A percentile compares a stretch with the other conserved stretches of the same genome.
Conservation (phyloP, 768 basidiomycete genomes). For the Mycena galopus region DNA sequence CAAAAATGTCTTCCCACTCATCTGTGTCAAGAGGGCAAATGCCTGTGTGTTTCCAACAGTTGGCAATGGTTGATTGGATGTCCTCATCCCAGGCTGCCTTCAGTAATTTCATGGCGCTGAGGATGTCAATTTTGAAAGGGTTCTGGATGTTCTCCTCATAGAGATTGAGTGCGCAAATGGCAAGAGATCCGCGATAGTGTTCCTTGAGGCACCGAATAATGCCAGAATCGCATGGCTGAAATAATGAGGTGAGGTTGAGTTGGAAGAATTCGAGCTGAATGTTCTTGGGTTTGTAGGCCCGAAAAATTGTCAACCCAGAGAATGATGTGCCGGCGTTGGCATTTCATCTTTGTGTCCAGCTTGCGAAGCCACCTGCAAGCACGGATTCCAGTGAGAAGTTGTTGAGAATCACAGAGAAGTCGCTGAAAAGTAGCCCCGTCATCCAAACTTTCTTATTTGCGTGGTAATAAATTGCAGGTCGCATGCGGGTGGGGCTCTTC, state of each 20-base stretch:
- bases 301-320: neutral
- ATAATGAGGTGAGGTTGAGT: neutral
- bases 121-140: too few species aligned
- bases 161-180: neutral
- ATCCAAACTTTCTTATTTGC: too few species aligned
- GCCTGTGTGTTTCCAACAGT: neutral
- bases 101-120: neutral
- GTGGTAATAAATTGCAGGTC: neutral
- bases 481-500: neutral
- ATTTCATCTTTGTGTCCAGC: neutral
- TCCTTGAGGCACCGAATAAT: neutral
- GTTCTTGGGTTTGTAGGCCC: neutral
- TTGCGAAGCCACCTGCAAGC: neutral
- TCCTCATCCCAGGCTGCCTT: neutral
- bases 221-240: neutral
- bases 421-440: neutral
- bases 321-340: neutral
- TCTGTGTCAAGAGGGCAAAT: neutral
- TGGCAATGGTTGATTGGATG: neutral
- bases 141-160: neutral
- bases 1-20: neutral
- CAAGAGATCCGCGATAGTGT: neutral
- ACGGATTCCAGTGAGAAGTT: neutral
- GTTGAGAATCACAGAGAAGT: too few species aligned
- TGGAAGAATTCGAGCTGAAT: neutral